phyloP scores from a whole-genome alignment of 2,329 filamentous ascomycete genomes.

The Scytalidium sp. region DNA sequence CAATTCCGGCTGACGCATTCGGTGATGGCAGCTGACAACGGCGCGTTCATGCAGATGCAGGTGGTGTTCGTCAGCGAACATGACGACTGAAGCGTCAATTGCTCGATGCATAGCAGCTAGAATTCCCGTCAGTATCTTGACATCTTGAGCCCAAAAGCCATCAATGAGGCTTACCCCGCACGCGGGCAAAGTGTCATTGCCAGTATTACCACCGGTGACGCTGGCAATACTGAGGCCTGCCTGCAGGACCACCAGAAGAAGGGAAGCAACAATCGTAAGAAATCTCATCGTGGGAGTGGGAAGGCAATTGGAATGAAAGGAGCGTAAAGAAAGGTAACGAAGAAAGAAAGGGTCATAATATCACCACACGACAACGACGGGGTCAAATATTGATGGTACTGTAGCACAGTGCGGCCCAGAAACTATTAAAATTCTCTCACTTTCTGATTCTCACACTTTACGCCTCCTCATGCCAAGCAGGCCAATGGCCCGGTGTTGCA shows the following conservation, averaged over 20 bases:
- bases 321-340: background rate
- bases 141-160: background rate
- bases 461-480: too few species aligned
- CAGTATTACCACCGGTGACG: background rate
- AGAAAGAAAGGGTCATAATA: background rate
- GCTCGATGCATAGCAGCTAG: slow-evolving; percentile 2
- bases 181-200: background rate
- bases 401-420: background rate
- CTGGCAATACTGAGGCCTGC: background rate
- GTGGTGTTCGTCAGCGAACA: slow-evolving; percentile 2
- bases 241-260: background rate
- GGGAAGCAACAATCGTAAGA: background rate
- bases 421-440: too few species aligned
- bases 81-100: slow-evolving; percentile 1
- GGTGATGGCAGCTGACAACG: background rate
- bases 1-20: slow-evolving; percentile 2
- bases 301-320: too few species aligned
- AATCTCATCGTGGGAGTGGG: too few species aligned
- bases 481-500: too few species aligned
- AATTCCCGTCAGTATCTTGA: slow-evolving; percentile 1
- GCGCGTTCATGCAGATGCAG: slow-evolving; percentile 4
- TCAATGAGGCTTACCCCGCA: background rate
- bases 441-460: too few species aligned
- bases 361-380: background rate
- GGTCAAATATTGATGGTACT: background rate